A percentile compares a stretch with the other conserved stretches of the same genome.
phyloP scores from a whole-genome alignment of 1,284 basidiomycete species.

The Sanghuangporus weigelae region DNA sequence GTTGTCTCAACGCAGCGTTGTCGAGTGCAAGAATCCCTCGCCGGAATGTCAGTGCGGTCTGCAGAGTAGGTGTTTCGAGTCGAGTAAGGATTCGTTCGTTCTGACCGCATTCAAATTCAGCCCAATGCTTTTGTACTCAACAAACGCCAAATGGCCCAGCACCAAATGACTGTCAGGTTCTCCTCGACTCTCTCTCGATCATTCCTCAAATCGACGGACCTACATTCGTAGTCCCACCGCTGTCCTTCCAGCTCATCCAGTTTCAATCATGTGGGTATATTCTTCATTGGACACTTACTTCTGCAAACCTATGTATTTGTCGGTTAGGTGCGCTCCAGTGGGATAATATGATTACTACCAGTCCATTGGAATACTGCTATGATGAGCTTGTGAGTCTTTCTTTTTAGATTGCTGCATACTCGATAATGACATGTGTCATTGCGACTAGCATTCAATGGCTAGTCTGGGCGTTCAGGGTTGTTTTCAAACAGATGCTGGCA shows the following conservation, averaged over 20 bases:
- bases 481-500: too few relatives aligned
- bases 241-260: neutral
- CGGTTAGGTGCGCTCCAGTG: neutral
- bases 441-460: neutral
- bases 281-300: neutral
- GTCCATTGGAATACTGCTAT: neutral
- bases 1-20: conserved; percentile 5
- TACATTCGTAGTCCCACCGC: neutral
- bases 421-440: too few relatives aligned
- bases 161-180: neutral
- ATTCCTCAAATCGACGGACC: neutral
- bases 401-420: too few relatives aligned
- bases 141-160: neutral
- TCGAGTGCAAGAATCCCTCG: conserved; percentile 10
- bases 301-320: neutral
- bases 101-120: neutral
- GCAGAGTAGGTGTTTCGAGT: conserved; percentile 15
- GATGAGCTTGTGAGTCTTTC: neutral
- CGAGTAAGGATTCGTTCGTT: too few relatives aligned
- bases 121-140: neutral
- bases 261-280: neutral
- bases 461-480: neutral
- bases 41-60: conserved; percentile 20
- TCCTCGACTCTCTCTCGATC: neutral
- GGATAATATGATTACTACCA: neutral